Percentiles rank a stretch among this genome's conserved stretches.
Conservation (phyloP, 2,329 filamentous ascomycete genomes). For the Fusarium pseudograminearum region DNA sequence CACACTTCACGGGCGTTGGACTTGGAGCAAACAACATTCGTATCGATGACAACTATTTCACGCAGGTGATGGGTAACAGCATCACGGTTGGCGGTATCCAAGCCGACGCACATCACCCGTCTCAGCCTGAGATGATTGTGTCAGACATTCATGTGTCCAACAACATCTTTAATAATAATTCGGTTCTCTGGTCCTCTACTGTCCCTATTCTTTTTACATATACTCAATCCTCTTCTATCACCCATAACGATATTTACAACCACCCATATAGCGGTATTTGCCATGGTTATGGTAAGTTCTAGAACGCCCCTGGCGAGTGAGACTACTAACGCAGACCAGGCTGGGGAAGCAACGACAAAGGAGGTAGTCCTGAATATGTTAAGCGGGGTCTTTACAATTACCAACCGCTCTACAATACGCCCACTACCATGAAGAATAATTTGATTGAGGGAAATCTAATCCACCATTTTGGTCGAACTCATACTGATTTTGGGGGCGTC, state of each 20-base stretch:
- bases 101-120: conserved; percentile 12
- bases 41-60: not conserved
- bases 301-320: rapidly evolving
- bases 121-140: not conserved
- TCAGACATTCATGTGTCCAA: not conserved
- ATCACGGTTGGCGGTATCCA: conserved; percentile 11
- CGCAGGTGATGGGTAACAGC: conserved; percentile 11
- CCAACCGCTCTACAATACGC: not conserved
- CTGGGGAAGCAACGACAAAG: conserved; percentile 12
- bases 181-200: conserved; percentile 10
- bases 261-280: conserved; percentile 19
- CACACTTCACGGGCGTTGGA: conserved; percentile 1
- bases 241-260: conserved; percentile 6
- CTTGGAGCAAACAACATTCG: not conserved
- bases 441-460: conserved; percentile 5
- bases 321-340: not conserved
- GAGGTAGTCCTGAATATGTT: not conserved
- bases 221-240: conserved; percentile 8
- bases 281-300: not conserved
- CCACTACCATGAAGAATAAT: conserved; percentile 3
- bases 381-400: conserved; percentile 7
- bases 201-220: conserved; percentile 11
- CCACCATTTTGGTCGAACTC: conserved; percentile 10
- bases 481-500: conserved; percentile 9
- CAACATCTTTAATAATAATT: conserved; percentile 19